A percentile compares a stretch with the other conserved stretches of the same genome.
Conservation (phyloP, 2,329 filamentous ascomycete genomes). For the Verticillium klebahnii region DNA sequence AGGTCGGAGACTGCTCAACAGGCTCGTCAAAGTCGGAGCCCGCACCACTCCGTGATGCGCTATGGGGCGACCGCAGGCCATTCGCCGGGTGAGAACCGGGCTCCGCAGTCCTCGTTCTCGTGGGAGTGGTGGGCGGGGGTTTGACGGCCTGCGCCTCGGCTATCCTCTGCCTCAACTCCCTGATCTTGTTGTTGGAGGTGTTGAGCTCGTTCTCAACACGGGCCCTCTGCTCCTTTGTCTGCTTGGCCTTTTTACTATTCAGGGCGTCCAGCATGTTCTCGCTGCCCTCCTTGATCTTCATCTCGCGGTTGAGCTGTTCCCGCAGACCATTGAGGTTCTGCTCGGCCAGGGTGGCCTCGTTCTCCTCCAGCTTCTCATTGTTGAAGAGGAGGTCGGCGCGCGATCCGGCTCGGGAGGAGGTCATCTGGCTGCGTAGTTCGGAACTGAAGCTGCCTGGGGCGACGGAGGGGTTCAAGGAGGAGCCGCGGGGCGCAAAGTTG, state of each 20-base stretch:
- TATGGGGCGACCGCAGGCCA: slow-evolving; percentile 52
- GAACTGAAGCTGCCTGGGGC: slow-evolving; percentile 85
- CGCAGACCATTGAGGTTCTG: slow-evolving; percentile 70
- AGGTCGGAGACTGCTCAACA: slow-evolving; percentile 77
- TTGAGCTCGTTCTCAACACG: slow-evolving; percentile 85
- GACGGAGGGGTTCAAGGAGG: slow-evolving; percentile 66
- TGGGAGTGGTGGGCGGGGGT: slow-evolving; percentile 44
- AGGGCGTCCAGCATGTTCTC: slow-evolving; percentile 97
- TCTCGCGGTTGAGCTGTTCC: slow-evolving; percentile 87
- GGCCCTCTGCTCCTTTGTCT: slow-evolving; percentile 78
- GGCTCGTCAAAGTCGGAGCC: slow-evolving; percentile 63
- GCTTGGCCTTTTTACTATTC: slow-evolving; percentile 91
- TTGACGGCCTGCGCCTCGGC: slow-evolving; percentile 52
- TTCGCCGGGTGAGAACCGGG: slow-evolving; percentile 35
- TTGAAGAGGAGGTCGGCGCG: slow-evolving; percentile 45
- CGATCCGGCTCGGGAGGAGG: slow-evolving; percentile 59
- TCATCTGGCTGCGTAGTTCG: slow-evolving; percentile 71
- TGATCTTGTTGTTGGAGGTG: slow-evolving; percentile 73
- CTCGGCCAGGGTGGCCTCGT: slow-evolving; percentile 57
- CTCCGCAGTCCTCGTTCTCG: slow-evolving; percentile 45
- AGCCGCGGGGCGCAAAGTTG: slow-evolving; percentile 61
- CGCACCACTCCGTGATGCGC: slow-evolving; percentile 48
- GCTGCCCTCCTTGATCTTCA: slow-evolving; percentile 96
- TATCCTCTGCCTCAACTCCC: slow-evolving; percentile 56
- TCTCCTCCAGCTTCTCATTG: slow-evolving; percentile 59